Base-by-base conservation (phyloP, 179 eudicot genomes). In the Silene coronaria region DNA sequence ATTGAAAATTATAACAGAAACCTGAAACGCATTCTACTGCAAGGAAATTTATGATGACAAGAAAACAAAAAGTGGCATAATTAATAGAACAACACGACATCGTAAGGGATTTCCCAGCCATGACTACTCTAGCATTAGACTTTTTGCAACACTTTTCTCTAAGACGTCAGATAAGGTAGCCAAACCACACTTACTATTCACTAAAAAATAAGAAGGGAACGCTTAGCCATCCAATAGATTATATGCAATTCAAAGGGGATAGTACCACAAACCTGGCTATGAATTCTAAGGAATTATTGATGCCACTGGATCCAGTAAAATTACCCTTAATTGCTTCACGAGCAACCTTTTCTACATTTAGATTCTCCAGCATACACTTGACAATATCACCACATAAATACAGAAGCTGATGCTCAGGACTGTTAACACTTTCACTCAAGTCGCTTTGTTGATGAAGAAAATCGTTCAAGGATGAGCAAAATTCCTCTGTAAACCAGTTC, bases 321-420 rank as follows among this genome's bases (percentile, higher is more conserved):
- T 75, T 82, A 74, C 64, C 71, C 67, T 57, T 80, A 42, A 82
- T 82, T 64, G 81, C 84, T 75, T 80, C 82, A 72, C 82, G 82
- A 70, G 85, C 67, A 53, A 78, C 68, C 75, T 61, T 80, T 36
- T 81, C 78, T 19, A 76, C 76, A 55, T 66, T 68, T 68, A 73
- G 46, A 65, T 89, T 84, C 76, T 88, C 90, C 76, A 92, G 51
- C 30, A 90, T 78, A 83, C 88, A 86, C 76, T 66, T 77, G 26
- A 75, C 80, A 80, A 75, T 70, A 22, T 83, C 82, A 76, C 88
- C 93, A 76, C 71, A 86, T 3, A 91, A 79, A 66, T 70, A 77
- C 42, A 80, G 75, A 64, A 82, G 27, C 66, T 77, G 80, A 59
- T 19, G 74, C 63, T 71, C 77, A 51, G 32, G 75, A 66, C 65